Conservation (phyloP, 805 yeast genomes). For the Saccharomycopsis javanensis region DNA sequence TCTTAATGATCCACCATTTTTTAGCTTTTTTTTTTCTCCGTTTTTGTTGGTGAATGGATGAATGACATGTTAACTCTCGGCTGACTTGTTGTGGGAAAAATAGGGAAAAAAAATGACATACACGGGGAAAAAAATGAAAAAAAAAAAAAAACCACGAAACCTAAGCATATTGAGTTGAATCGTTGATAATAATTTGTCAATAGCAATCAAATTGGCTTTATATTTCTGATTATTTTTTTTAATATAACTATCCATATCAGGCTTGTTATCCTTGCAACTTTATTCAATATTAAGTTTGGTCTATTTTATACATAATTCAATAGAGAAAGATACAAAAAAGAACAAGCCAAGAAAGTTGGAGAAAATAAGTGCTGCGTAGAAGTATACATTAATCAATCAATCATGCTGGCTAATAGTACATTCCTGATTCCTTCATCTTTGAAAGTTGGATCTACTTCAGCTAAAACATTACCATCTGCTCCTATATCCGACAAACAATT, state of each 20-base stretch:
- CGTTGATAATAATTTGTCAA: not conserved
- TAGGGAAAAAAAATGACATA: not conserved
- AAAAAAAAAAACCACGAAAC: not conserved
- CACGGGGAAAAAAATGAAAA: not conserved
- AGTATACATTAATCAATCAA: no score
- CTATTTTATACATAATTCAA: not conserved
- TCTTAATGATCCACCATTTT: not conserved
- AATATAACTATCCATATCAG: not conserved
- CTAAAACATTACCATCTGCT: not conserved
- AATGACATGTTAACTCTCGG: not conserved
- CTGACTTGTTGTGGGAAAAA: not conserved
- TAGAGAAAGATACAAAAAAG: not conserved
- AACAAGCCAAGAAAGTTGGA: not conserved
- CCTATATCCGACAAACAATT: not conserved
- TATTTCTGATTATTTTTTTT: not conserved
- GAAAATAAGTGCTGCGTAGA: not conserved
- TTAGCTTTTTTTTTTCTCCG: not conserved
- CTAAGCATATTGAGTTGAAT: not conserved
- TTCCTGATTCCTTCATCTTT: not conserved
- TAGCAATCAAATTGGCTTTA: not conserved
- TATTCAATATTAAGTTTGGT: not conserved
- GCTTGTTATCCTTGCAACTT: not conserved
- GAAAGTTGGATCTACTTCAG: not conserved
- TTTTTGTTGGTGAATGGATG: not conserved
- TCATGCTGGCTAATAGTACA: not conserved